Conservation (phyloP, 176 grass and related monocot species). For the Aegilops sharonensis region DNA sequence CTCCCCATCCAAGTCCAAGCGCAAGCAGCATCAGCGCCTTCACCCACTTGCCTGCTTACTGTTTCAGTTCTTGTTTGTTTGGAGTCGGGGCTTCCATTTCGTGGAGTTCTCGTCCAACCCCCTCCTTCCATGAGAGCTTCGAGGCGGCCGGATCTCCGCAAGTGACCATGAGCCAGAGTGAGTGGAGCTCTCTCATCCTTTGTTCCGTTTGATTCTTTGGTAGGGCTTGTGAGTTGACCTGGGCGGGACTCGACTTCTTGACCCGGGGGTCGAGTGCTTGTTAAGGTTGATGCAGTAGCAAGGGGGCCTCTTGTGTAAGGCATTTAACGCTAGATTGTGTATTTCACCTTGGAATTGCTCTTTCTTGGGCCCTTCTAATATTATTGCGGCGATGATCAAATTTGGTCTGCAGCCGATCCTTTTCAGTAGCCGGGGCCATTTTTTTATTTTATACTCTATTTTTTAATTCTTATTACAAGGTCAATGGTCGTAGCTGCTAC, state of each 20-base stretch:
- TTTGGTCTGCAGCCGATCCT: neutral
- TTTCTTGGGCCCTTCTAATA: neutral
- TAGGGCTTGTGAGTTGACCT: conserved; percentile 31
- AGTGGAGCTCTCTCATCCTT: conserved; percentile 12
- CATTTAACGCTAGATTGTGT: neutral
- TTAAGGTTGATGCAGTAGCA: neutral
- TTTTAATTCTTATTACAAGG: neutral
- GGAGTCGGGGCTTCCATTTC: conserved; percentile 13
- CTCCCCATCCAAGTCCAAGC: too few species aligned
- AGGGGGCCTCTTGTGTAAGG: neutral
- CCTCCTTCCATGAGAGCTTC: conserved; percentile 35
- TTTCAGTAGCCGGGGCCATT: neutral
- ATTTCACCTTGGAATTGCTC: neutral
- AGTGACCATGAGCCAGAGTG: conserved; percentile 55
- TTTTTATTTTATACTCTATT: neutral
- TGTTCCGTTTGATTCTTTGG: conserved; percentile 14
- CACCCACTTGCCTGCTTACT: neutral
- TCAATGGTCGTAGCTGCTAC: neutral
- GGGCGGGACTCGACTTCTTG: conserved; percentile 14
- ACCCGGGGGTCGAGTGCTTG: neutral
- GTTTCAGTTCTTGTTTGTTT: neutral
- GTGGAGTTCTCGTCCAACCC: neutral
- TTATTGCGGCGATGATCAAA: conserved; percentile 9
- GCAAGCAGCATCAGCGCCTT: neutral
- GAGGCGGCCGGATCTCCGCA: conserved; percentile 46